Percentiles rank a stretch among this genome's conserved stretches.
Conservation (phyloP, 2,329 filamentous ascomycete species). For the Tolypocladium album region DNA sequence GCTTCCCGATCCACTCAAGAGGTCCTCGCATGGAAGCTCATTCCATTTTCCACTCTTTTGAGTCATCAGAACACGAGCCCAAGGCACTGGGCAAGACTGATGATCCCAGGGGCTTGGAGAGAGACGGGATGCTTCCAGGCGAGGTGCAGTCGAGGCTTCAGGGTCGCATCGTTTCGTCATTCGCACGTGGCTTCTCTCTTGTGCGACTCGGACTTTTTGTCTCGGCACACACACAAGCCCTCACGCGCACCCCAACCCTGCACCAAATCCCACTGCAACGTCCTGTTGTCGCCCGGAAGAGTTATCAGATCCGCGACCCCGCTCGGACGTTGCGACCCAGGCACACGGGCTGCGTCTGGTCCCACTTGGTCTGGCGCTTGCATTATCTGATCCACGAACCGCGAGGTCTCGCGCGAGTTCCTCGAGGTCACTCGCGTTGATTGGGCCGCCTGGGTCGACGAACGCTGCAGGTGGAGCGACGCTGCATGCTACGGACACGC, state of each 20-base stretch:
- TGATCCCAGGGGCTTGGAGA: neutral
- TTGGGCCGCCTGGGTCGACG: neutral
- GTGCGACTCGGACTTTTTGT: neutral
- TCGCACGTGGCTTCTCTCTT: neutral
- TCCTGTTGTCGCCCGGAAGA: neutral
- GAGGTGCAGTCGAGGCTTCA: neutral
- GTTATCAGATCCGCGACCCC: constrained; percentile 1
- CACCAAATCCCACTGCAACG: neutral
- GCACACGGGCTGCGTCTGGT: neutral
- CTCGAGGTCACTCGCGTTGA: neutral
- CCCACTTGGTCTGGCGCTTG: neutral
- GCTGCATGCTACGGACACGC: neutral
- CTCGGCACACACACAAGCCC: neutral
- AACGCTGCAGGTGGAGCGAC: neutral
- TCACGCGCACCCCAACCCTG: neutral
- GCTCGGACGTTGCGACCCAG: neutral
- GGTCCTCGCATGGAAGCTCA: neutral
- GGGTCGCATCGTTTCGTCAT: neutral
- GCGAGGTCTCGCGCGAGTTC: neutral
- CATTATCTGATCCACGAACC: constrained; percentile 1
- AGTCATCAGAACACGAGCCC: neutral
- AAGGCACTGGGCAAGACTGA: neutral
- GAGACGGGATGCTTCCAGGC: neutral
- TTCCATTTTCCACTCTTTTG: neutral
- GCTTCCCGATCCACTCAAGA: neutral